A percentile compares a stretch with the other conserved stretches of the same genome.
Evolutionary conservation across 768 basidiomycete species (phyloP).

Genomic region (Paxillus ammoniavirescens): DNA sequence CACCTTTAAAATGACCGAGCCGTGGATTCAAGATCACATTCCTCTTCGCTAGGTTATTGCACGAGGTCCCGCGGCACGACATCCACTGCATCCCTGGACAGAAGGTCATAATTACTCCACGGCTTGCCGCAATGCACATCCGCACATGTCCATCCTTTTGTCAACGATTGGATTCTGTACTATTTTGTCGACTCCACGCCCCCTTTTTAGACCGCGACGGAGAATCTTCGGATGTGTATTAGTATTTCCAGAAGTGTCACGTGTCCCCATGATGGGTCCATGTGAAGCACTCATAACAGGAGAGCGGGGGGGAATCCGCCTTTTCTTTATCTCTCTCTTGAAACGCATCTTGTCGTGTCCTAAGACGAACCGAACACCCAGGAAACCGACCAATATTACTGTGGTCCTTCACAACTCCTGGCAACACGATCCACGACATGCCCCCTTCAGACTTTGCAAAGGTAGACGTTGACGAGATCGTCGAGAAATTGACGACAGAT

Average conservation of each 20-base stretch:
- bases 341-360: neutral
- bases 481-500: constrained; percentile 67
- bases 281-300: constrained; percentile 3
- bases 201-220: neutral
- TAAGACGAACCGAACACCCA: neutral
- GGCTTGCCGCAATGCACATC: neutral
- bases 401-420: neutral
- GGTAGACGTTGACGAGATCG: constrained; percentile 56
- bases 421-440: constrained; percentile 37
- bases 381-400: neutral
- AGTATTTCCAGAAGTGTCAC: constrained; percentile 12
- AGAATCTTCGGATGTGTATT: constrained; percentile 1
- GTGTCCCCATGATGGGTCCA: constrained; percentile 6
- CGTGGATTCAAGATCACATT: too few relatives aligned
- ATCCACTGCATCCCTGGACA: neutral
- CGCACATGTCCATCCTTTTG: too few relatives aligned
- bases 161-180: too few relatives aligned
- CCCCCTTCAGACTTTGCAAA: constrained; percentile 67
- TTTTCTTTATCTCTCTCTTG: constrained; percentile 8
- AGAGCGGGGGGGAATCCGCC: neutral
- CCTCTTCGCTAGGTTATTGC: too few relatives aligned
- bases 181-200: too few relatives aligned
- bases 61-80: constrained; percentile 4
- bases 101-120: neutral
- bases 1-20: too few relatives aligned